Base-by-base conservation (phyloP, 768 basidiomycete genomes). In the Leucosporidium yakuticum region DNA sequence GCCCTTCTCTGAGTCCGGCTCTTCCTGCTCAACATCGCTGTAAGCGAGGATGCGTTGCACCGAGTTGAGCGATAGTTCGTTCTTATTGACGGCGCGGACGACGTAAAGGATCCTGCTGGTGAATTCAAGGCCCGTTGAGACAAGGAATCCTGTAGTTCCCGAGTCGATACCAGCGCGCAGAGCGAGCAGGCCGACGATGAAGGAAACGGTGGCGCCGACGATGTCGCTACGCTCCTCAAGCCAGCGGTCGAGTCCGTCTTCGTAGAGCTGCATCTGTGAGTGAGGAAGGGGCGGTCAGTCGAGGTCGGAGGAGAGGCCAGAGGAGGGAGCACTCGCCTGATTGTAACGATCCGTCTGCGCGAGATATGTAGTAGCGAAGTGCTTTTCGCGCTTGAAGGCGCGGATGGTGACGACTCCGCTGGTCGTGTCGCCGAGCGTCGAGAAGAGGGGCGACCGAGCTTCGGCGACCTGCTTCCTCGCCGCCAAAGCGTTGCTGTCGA, bases 11-110 rank as follows among this genome's bases (percentile, higher is more conserved):
- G 29, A 21, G 6, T 54, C 57, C 12, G 29, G 19, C 29, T 67
- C 63, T n/a, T 68, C 74, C 39, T 55, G 54, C 48, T 61, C 70
- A 36, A 63, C 67, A 32, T 74, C 74, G 19, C 50, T 60, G 64
- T 81, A 80, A 65, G 80, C 79, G 17, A 75, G 64, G 36, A 81
- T 77, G 1, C 80, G 73, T 65, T 81, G 79, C 4, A 96, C 77
- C 39, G 74, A 75, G 71, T 80, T 80, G 73, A 79, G 50, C 19
- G 65, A 65, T 19, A 76, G 70, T 58, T 76, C 69, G n/a, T 69
- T 77, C 34, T 69, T 59, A 31, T 79, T 79, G 60, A 79, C 78
- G 23, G 80, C 72, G 19, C 80, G 73, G 1, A 81, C 80, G 56
- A 81, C 77, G 79, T 80, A 81, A 25, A 81, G 77, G 23, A 80